Evolutionary conservation across 2,329 filamentous ascomycete genomes (phyloP).

Genomic region (Eutypa lata): DNA sequence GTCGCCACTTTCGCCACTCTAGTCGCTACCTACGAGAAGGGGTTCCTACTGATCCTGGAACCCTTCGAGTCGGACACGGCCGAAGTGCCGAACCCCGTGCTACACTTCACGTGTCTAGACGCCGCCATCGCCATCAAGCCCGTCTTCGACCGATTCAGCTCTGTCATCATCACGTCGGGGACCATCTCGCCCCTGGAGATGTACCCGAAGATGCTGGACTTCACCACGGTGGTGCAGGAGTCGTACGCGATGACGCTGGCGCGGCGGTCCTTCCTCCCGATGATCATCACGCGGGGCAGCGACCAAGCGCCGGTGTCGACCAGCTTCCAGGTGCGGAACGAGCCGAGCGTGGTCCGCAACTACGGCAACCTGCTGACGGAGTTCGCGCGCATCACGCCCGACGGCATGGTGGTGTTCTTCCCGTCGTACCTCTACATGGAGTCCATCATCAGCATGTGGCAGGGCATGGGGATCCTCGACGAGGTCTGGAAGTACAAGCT

Average conservation of each 20-base stretch:
- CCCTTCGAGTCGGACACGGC: slow-evolving; percentile 95
- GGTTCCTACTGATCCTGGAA: slow-evolving; percentile 93
- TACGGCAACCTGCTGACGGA: slow-evolving; percentile 92
- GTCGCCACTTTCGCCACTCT: slow-evolving; percentile 96
- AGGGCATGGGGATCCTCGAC: slow-evolving; percentile 96
- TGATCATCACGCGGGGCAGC: slow-evolving; percentile 94
- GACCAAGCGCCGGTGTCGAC: slow-evolving; percentile 93
- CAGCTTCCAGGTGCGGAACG: slow-evolving; percentile 91
- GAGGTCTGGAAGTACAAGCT: slow-evolving; percentile 99
- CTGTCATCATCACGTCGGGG: slow-evolving; percentile 96
- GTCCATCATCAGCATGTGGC: slow-evolving; percentile 98
- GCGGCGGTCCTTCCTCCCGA: slow-evolving; percentile 89
- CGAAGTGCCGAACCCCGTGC: slow-evolving; percentile 91
- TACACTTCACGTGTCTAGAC: slow-evolving; percentile 95
- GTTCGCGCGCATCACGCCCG: slow-evolving; percentile 92
- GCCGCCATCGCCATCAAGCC: slow-evolving; percentile 97
- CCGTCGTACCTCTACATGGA: slow-evolving; percentile 99
- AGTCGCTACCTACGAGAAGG: slow-evolving; percentile 94
- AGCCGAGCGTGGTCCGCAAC: slow-evolving; percentile 94
- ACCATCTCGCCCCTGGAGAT: slow-evolving; percentile 97
- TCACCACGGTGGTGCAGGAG: slow-evolving; percentile 88
- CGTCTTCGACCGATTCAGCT: slow-evolving; percentile 95
- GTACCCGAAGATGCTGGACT: slow-evolving; percentile 98
- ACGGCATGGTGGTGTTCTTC: slow-evolving; percentile 99
- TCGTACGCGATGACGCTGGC: slow-evolving; percentile 97